Evolutionary conservation across 73 alveolate genomes (phyloP).

Genomic region (Effrenium voratum): DNA sequence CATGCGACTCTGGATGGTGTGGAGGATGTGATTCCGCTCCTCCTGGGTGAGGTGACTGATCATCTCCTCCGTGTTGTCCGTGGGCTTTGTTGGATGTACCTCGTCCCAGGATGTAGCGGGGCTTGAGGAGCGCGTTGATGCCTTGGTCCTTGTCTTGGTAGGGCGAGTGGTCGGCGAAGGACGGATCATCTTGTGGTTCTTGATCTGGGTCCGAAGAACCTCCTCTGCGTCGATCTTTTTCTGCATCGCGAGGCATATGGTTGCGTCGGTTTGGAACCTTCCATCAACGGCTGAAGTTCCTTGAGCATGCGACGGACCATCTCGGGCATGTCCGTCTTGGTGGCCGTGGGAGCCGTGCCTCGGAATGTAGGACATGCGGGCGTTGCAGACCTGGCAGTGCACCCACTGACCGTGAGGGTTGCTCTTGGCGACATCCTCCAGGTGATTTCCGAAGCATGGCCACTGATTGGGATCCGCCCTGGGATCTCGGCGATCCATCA

Average conservation of each 20-base stretch:
- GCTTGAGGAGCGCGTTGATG: neutral
- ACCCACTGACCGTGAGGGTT: neutral
- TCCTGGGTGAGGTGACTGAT: neutral
- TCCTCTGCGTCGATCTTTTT: neutral
- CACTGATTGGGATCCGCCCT: neutral
- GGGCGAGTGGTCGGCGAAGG: neutral
- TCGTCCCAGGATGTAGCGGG: conserved; percentile 2
- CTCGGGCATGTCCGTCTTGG: neutral
- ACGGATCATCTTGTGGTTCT: neutral
- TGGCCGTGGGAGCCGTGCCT: neutral
- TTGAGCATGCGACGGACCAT: neutral
- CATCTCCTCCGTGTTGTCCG: neutral
- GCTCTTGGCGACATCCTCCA: neutral
- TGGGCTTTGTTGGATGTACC: neutral
- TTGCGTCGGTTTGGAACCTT: neutral
- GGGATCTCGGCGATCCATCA: neutral
- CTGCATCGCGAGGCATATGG: neutral
- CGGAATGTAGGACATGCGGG: neutral
- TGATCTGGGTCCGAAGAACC: neutral
- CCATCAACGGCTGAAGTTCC: neutral
- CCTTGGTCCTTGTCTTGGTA: neutral
- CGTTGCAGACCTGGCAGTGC: neutral
- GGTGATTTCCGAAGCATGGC: neutral
- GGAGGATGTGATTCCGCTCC: neutral
- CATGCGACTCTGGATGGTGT: neutral